Conservation (phyloP, 2,329 filamentous ascomycete genomes). For the Arachnomyces sp. region DNA sequence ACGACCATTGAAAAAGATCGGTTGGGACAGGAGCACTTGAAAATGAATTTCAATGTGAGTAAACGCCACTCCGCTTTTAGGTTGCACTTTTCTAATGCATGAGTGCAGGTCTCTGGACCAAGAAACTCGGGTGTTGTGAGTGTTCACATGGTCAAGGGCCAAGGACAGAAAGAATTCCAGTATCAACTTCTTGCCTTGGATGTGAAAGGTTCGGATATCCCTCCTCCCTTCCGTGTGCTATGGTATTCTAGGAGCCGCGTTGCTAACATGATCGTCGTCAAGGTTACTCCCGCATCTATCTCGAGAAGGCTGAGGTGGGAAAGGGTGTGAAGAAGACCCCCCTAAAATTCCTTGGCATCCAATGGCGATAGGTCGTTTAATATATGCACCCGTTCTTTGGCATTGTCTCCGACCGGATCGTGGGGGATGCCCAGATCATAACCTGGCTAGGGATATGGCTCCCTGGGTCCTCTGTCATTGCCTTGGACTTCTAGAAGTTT, state of each 20-base stretch:
- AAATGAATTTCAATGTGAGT: slow-evolving; percentile 75
- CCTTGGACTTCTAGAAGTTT: no score
- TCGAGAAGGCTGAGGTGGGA: slow-evolving; percentile 36
- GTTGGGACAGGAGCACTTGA: slow-evolving; percentile 68
- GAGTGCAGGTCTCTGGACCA: slow-evolving; percentile 62
- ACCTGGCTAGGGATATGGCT: no score
- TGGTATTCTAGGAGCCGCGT: neutral
- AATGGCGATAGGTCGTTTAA: slow-evolving; percentile 30
- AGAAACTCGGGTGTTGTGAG: slow-evolving; percentile 63
- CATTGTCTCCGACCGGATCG: no score
- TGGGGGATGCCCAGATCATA: no score
- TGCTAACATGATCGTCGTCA: neutral
- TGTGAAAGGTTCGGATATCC: slow-evolving; percentile 50
- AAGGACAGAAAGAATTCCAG: slow-evolving; percentile 58
- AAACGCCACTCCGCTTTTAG: neutral
- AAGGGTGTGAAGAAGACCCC: slow-evolving; percentile 30
- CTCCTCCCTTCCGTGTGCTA: neutral
- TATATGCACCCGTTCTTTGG: neutral
- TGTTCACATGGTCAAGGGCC: slow-evolving; percentile 66
- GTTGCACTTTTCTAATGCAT: neutral
- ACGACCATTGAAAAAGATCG: slow-evolving; percentile 61
- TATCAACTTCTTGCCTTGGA: slow-evolving; percentile 77
- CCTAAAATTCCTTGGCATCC: slow-evolving; percentile 44
- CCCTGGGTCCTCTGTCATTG: no score
- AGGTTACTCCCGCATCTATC: slow-evolving; percentile 37